Evolutionary conservation across 1,139 yeast species (phyloP).

Genomic region (Suhomyces ambrosiae): DNA sequence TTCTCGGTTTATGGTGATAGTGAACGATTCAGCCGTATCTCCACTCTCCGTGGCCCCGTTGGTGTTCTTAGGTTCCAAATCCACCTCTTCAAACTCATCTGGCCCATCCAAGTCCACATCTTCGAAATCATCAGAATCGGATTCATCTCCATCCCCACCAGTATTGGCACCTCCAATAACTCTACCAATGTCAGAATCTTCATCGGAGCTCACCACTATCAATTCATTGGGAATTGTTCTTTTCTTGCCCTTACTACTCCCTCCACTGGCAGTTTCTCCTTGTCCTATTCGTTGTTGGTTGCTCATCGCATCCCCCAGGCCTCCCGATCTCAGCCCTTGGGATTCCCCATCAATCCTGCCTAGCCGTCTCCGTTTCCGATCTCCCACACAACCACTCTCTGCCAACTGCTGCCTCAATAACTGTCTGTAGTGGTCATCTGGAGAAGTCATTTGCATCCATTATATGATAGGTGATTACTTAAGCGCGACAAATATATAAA

Average conservation of each 20-base stretch:
- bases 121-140: slow-evolving; percentile 15
- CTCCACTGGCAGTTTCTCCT: too few relatives aligned
- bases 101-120: too few relatives aligned
- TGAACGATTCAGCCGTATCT: slow-evolving; percentile 20
- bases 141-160: slow-evolving; percentile 1
- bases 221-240: too few relatives aligned
- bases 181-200: background rate
- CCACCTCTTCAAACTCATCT: slow-evolving; percentile 22
- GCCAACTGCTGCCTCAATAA: slow-evolving; percentile 6
- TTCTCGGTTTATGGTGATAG: slow-evolving; percentile 31
- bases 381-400: background rate
- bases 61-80: slow-evolving; percentile 16
- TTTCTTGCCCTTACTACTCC: too few relatives aligned
- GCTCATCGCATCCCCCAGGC: too few relatives aligned
- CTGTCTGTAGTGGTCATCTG: slow-evolving; percentile 7
- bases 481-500: too few relatives aligned
- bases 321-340: too few relatives aligned
- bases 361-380: slow-evolving; percentile 1
- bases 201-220: background rate
- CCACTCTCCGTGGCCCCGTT: background rate
- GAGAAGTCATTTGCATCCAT: slow-evolving; percentile 3
- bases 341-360: too few relatives aligned
- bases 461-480: too few relatives aligned
- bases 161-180: background rate
- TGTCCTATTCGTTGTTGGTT: too few relatives aligned